Evolutionary conservation across 73 alveolate species (phyloP), one percentile per base, ranked within the genome.

Genomic region (Symbiodinium natans): DNA sequence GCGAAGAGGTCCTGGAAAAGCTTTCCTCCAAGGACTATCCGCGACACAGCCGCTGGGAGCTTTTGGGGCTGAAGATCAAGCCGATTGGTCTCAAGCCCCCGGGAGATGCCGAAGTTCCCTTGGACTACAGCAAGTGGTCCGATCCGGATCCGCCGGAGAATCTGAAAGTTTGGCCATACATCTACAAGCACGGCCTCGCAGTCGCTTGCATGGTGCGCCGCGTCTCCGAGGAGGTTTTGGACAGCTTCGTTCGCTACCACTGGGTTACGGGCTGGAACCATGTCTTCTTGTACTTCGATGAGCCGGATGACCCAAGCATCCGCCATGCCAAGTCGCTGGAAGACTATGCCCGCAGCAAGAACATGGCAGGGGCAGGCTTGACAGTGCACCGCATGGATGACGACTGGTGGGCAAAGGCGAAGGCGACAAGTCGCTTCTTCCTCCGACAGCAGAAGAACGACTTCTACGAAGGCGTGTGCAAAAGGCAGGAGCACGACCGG

Each of bases 321-420:
- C 97, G 97, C 52, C 97, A 90, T 90, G 97, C 84, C 43, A 90
- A 90, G 40, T 90, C 97, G 4, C 42, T 90, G 97, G 97, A 90
- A 90, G 97, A 90, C 77, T 90, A 90, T 46, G 97, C 97, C 27
- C 97, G 77, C 41, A 90, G 97, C 54, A 90, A 90, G 29, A 71
- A 71, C 38, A 90, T 90, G 97, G 97, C 97, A 27, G 97, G 97
- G 3, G 97, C 97, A 6, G 97, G 97, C 85, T 27, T 15, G 84
- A n/a, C 84, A 6, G 84, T 10, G 83, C 3, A 19, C 59, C 59
- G 21, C 59, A 46, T 46, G 59, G 6, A 46, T 6, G 59, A 6
- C 59, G 6, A 9, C 21, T 13, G 59, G 59, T 46, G 59, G 84
- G 97, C 75, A 41, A n/a, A 41, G 29, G 77, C 97, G 9, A 68